Evolutionary conservation across 2,329 filamentous ascomycete genomes (phyloP), one percentile per base, ranked within the genome.

Genomic region (Aureobasidium sp.): DNA sequence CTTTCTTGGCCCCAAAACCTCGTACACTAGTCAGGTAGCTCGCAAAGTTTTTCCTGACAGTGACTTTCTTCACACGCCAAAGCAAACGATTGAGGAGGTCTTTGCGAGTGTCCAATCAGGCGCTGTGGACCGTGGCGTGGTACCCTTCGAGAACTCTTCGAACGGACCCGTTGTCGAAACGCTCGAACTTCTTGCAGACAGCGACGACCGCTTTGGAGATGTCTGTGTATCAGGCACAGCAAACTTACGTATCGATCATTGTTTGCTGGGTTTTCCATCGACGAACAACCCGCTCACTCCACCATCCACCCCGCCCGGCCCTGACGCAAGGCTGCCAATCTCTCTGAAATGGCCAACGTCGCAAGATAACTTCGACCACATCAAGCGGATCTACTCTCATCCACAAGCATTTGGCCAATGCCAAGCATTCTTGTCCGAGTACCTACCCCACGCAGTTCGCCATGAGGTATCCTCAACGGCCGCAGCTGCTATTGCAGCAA

Each of bases 361-460:
- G 57, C 20, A 20, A 20, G 20, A 20, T 1, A 76, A 78, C 65
- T 74, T 92, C 65, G 74, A 77, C 61, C 80, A 87, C 68, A 82
- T 97, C 69, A 83, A 81, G 68, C 87, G 87, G 70, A 76, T 99
- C 44, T 96, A 96, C 77, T 94, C 90, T 26, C 94, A 99, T 75
- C 92, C 93, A 10, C 94, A 97, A 76, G 94, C 91, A 29, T 96
- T 93, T 80, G 91, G 91, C 32, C 94, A 99, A 77, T 97, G 92
- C 75, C 85, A 86, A 47, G 75, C 72, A 9, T 96, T 96, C 75
- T 82, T 97, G 27, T 79, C 81, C 8, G 78, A 80, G 32, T 79
- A 89, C 68, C 83, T 96, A 65, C 86, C 85, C 67, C 84, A 84
- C 47, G 80, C 87, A n/a, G 90, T 96, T 76, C 82, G 87, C 58